Base-by-base conservation (phyloP, 805 yeast genomes). In the Kodamaea neixiangensis region DNA sequence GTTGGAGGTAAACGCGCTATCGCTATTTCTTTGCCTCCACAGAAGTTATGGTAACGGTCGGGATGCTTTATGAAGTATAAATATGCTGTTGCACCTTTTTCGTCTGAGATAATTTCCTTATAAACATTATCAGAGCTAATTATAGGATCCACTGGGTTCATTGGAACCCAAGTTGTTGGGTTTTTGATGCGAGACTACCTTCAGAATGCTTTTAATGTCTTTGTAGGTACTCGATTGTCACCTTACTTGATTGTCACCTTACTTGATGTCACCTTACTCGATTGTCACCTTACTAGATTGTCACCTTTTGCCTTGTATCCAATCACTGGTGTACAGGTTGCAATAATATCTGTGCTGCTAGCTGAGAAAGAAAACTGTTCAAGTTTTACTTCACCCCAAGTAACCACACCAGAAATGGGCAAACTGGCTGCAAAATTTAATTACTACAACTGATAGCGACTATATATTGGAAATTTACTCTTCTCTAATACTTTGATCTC, bases 91-190 rank as follows among this genome's bases (percentile, higher is more conserved):
- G 31, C 11, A 5, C 13, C 29, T 9, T 9, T 9, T 22, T 22
- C 7, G 9, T 6, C 7, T 22, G 9, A 22, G 29, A 22, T 9
- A 5, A 22, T 22, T 6, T 6, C 5, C 5, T 22, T 22, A 22
- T 5, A 22, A 6, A 22, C 29, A 6, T 22, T 22, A 5, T 25
- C 31, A 25, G 11, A 25, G 14, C 54, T 61, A 46, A 46, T 63
- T 7, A 52, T 88, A 40, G 97, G 97, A 1, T 78, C 91, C 20
- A 89, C 96, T 1, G 97, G 97, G 2, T 69, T 89, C 17, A 84
- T 86, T 50, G 97, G 96, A 7, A 58, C 74, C 18, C 75, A 71
- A 18, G 76, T 88, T 52, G 62, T 88, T 48, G n/a, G n/a, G n/a
- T n/a, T n/a, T n/a, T n/a, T n/a, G n/a, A n/a, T n/a, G n/a, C n/a